These are phyloP conservation scores for Talaromyces verruculosus DNA, from an alignment of 2,329 filamentous ascomycete species.

Conservation along the genomic window DNA sequence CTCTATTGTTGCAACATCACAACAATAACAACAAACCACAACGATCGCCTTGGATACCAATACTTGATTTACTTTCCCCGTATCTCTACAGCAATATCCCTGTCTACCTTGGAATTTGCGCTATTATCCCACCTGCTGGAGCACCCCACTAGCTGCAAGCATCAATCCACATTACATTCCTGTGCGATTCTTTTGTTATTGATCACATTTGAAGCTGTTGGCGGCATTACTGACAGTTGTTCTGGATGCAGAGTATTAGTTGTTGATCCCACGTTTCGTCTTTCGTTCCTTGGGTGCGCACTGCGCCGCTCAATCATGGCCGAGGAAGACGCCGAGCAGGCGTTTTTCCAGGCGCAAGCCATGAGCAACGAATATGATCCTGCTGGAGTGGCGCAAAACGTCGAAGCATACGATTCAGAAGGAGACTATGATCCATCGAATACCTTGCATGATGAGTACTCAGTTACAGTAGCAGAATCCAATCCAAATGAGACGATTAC, in stretches of 20 bases:
- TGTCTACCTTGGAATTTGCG: constrained; percentile 17
- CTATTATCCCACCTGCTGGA: background rate
- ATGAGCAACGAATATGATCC: constrained; percentile 43
- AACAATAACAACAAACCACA: constrained; percentile 20
- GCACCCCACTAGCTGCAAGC: constrained; percentile 19
- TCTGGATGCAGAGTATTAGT: constrained; percentile 2
- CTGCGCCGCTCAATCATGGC: constrained; percentile 43
- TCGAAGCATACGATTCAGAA: constrained; percentile 56
- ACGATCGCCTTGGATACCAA: constrained; percentile 16
- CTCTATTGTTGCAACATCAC: background rate
- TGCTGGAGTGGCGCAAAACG: constrained; percentile 52
- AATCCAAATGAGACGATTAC: constrained; percentile 29
- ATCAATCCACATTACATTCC: constrained; percentile 23
- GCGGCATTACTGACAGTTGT: constrained; percentile 9
- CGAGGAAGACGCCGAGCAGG: constrained; percentile 55
- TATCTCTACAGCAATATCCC: constrained; percentile 17
- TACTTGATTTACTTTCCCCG: background rate
- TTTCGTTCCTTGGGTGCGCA: constrained; percentile 24
- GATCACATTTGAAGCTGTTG: constrained; percentile 1
- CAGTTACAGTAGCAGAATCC: constrained; percentile 33
- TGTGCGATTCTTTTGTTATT: constrained; percentile 22
- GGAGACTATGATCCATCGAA: constrained; percentile 58
- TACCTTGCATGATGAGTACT: constrained; percentile 45
- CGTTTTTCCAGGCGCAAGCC: constrained; percentile 53
- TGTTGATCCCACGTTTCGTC: constrained; percentile 10